Evolutionary conservation across 208 protist species (phyloP), one percentile per base, ranked within the genome.

Genomic region (Acanthamoeba sp.): DNA sequence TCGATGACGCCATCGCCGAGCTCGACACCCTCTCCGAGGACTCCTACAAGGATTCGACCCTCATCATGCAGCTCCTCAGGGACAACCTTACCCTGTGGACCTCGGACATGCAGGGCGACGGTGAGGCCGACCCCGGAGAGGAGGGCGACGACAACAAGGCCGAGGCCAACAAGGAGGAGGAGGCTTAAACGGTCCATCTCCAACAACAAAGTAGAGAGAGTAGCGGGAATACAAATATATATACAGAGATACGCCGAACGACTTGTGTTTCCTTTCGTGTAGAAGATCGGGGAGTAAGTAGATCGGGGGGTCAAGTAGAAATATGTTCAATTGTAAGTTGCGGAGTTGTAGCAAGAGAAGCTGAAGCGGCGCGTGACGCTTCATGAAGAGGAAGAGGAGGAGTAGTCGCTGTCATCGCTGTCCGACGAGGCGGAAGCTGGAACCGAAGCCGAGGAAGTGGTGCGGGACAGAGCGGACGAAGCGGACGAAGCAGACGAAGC

Each of bases 51-150:
- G 78, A 95, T 36, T 95, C 96, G 18, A 98, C 98, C n/a, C 96
- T 98, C 27, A 98, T 98, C 94, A 98, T 98, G 97, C 97, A 98
- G 94, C 96, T 98, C 34, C 92, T 98, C 4, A 93, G 98, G 40
- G 98, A 98, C 93, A 98, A 98, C 95, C 95, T 98, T 22, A 98
- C 96, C 0, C 96, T 98, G 1, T 98, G 98, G 98, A 98, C 97
- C 18, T 95, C 93, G 16, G 95, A 97, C 91, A 90, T 91, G 66
- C 80, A 95, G 73, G 93, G 93, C 50, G 76, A 87, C 24, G 78
- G 42, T 16, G 45, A 87, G 14, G 42, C 1, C 10, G 78, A 87
- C 22, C 42, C 12, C 29, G 78, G 2, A 9, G 78, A 38, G 5
- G 78, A 59, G n/a, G 24, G 29, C 18, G 78, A 50, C 5, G 78